phyloP scores from a whole-genome alignment of 345 rosid genomes.

The Brassica nigra region DNA sequence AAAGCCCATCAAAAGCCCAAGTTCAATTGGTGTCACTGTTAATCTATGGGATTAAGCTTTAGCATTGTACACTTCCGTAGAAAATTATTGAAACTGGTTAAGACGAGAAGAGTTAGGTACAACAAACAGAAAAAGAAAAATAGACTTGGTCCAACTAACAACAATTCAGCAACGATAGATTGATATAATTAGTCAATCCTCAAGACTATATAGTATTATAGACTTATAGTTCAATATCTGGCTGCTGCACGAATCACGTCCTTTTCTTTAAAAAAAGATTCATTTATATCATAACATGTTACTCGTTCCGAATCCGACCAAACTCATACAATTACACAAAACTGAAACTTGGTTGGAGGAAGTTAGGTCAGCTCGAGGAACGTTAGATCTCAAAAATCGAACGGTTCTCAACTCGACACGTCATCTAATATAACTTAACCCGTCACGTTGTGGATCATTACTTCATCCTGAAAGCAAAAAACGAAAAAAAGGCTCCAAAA shows the following conservation, averaged over 20 bases:
- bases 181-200: not conserved
- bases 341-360: not conserved
- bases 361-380: conserved; percentile 18
- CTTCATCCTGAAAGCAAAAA: not conserved
- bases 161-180: not conserved
- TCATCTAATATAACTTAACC: not conserved
- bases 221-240: conserved; percentile 3
- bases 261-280: conserved; percentile 2
- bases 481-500: conserved; percentile 11
- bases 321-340: not conserved
- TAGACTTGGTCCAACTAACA: not conserved
- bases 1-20: not conserved
- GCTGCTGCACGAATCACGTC: conserved; percentile 15
- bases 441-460: conserved; percentile 22
- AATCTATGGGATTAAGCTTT: not conserved
- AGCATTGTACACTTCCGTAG: not conserved
- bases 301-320: conserved; percentile 5
- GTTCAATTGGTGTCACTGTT: not conserved
- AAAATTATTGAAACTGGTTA: not conserved
- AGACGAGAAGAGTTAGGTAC: not conserved
- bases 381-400: conserved; percentile 5
- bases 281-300: not conserved
- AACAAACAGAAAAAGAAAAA: not conserved
- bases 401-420: conserved; percentile 16
- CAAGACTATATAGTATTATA: not conserved